phyloP scores from a whole-genome alignment of 2,329 filamentous ascomycete species.

The Teratosphaeria gauchensis region DNA sequence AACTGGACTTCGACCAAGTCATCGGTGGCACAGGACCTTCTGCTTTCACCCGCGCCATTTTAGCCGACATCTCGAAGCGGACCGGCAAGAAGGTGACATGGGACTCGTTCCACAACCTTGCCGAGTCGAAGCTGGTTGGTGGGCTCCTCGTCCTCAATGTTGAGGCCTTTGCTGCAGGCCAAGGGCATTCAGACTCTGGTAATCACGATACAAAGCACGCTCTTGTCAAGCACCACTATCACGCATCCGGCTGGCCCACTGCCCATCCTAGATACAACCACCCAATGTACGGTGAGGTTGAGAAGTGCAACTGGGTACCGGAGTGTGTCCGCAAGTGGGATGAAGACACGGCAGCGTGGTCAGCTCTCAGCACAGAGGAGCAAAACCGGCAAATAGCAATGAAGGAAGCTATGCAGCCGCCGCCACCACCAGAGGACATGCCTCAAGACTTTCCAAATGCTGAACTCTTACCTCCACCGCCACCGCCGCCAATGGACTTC shows the following conservation, averaged over 20 bases:
- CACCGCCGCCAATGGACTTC: background rate
- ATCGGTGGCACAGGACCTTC: constrained; percentile 64
- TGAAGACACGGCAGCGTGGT: constrained; percentile 50
- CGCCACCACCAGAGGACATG: background rate
- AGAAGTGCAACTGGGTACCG: constrained; percentile 58
- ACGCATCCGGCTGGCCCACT: constrained; percentile 62
- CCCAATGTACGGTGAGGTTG: constrained; percentile 59
- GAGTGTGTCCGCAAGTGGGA: constrained; percentile 59
- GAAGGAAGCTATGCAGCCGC: constrained; percentile 4
- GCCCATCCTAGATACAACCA: constrained; percentile 57
- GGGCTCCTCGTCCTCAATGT: constrained; percentile 59
- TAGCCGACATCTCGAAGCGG: constrained; percentile 52
- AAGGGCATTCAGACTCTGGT: constrained; percentile 63
- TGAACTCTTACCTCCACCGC: background rate
- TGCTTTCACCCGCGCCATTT: constrained; percentile 56
- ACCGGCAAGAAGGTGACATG: constrained; percentile 44
- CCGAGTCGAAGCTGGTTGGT: constrained; percentile 55
- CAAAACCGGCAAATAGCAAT: constrained; percentile 25
- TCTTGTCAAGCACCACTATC: constrained; percentile 64
- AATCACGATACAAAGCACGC: constrained; percentile 58
- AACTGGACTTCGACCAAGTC: constrained; percentile 62
- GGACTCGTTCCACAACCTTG: constrained; percentile 56
- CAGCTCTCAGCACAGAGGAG: constrained; percentile 48
- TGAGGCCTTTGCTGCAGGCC: constrained; percentile 62
- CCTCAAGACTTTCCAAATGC: background rate